Evolutionary conservation across 2,329 filamentous ascomycete species (phyloP), one percentile per base, ranked within the genome.

Genomic region (Diaporthe humulicola): DNA sequence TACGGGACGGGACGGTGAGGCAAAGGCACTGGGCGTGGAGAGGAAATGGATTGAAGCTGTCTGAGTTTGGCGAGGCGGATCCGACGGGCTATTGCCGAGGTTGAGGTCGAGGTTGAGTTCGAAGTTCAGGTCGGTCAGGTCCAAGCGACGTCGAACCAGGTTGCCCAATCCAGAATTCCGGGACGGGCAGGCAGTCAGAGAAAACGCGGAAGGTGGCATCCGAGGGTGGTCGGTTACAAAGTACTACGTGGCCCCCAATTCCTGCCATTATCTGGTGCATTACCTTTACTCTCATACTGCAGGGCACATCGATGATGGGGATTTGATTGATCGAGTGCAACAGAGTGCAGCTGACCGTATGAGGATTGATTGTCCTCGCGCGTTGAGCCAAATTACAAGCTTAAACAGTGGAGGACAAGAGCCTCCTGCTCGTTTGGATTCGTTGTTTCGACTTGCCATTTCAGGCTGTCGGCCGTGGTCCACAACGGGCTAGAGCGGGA

Each of bases 321-420:
- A 22, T 30, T 25, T 17, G 22, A 25, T 50, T 48, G 50, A 69
- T 12, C 22, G 14, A 38, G 22, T 28, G 36, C 25, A 15, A 28
- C 5, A 15, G 14, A 38, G 22, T 28, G 36, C 25, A 15, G 19
- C 5, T 61, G 57, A 19, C 57, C n/a, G 36, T n/a, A 36, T 25
- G 40, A 73, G 19, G 19, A 33, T 48, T 33, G 22, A 73, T 57
- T 42, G 33, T 15, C 19, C 72, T 56, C 33, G 19, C 30, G 58
- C 28, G 28, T 50, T 61, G 66, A 73, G 74, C 64, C 70, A 73
- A 75, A 58, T 54, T 71, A 69, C 74, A 74, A 60, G 67, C 74
- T 75, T 76, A 76, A 74, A 50, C 15, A 30, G 38, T 64, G 40
- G 64, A 56, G 42, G 73, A 5, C 25, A 14, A 64, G 15, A 36